phyloP scores from a whole-genome alignment of 441 rosid species.

The Euphorbia corollata region DNA sequence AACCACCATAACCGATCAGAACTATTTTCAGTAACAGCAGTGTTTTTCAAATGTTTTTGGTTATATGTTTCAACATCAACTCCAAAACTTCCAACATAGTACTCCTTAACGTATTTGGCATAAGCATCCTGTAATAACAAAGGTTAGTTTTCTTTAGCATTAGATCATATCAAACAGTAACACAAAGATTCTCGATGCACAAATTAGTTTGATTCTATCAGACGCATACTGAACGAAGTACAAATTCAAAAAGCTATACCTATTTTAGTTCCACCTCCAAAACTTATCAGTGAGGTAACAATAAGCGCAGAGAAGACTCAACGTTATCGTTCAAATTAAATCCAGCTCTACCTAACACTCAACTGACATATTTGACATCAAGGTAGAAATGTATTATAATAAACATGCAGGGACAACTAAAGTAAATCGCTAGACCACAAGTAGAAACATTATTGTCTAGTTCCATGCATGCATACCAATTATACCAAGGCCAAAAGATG shows the following conservation, averaged over 20 bases:
- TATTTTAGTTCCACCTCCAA: conserved; percentile 1
- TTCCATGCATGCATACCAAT: neutral
- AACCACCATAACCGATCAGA: conserved; percentile 88
- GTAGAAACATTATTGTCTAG: neutral
- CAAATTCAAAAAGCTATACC: conserved; percentile 1
- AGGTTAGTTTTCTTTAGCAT: neutral
- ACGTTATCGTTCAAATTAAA: neutral
- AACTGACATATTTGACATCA: neutral
- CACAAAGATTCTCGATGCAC: neutral
- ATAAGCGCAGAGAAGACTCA: neutral
- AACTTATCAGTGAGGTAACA: neutral
- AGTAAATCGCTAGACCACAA: neutral
- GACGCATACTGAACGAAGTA: neutral
- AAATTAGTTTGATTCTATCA: neutral
- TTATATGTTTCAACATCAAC: conserved; percentile 41
- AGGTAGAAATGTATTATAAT: neutral
- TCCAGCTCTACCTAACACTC: neutral
- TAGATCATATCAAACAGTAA: conserved; percentile 8
- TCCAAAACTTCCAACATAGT: conserved; percentile 42
- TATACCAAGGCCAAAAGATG: neutral
- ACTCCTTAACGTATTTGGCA: conserved; percentile 58
- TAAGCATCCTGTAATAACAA: conserved; percentile 50
- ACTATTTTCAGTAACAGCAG: conserved; percentile 37
- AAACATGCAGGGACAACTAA: neutral
- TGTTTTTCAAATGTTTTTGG: conserved; percentile 51